Base-by-base conservation (phyloP, 1,284 basidiomycete genomes). In the Hymenochaete sp. region DNA sequence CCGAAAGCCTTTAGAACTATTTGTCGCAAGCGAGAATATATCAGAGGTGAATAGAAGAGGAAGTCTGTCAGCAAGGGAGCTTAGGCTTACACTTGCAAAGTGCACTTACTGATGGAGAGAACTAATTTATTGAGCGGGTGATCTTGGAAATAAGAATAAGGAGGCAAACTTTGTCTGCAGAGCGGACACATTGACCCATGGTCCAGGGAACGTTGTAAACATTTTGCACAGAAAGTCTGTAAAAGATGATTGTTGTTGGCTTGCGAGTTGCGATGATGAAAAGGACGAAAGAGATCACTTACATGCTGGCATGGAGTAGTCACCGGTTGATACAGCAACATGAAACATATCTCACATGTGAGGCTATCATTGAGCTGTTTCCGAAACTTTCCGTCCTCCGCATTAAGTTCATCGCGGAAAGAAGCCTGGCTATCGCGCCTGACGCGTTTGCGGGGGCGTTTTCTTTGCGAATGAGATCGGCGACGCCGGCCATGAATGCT, bases 231-330 rank as follows among this genome's bases (percentile, higher is more conserved):
- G 63, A 93, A 97, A 0, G 93, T 93, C 85, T 92, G 59, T 3
- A 26, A 35, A n/a, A 44, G 13, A 7, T 13, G 7, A 19, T 21
- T 21, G 16, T 13, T 14, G 18, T 42, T 25, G 29, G 19, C 18
- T 41, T 36, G 19, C 29, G 32, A 48, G 26, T 35, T 38, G 37
- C 47, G 10, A 28, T 33, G 38, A 6, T 35, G 28, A 45, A 45
- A 27, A 32, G n/a, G 25, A 37, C 19, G 41, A 44, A 48, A 26
- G 28, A 25, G 35, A 41, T 18, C 16, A 62, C 85, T 61, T 59
- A 87, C 87, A 66, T 97, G 93, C 60, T 95, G 92, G 61, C 93
- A 97, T 3, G 88, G 87, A 1, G 92, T 90, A 6, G 93, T 97
- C 47, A 93, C 71, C 1, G 93, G 93, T 52, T 90, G 77, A 65